These are phyloP conservation scores for Fusarium nurragi DNA, from an alignment of 2,329 filamentous ascomycete genomes.

Conservation along the genomic window DNA sequence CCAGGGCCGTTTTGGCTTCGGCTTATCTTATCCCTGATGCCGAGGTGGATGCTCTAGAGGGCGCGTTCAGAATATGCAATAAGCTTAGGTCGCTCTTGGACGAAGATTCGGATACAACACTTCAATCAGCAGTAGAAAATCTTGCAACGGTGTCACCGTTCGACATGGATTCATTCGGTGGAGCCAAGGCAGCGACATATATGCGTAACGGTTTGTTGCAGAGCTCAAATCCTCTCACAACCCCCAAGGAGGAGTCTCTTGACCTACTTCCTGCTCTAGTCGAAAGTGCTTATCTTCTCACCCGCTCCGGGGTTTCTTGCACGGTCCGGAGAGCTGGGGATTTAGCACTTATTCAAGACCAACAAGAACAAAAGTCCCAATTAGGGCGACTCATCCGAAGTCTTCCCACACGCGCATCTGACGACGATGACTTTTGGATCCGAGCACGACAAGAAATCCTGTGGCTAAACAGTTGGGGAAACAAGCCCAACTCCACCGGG, in stretches of 20 bases:
- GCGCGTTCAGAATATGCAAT: slow-evolving; percentile 67
- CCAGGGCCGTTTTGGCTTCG: slow-evolving; percentile 72
- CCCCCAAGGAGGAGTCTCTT: slow-evolving; percentile 64
- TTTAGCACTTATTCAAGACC: slow-evolving; percentile 70
- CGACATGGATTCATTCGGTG: slow-evolving; percentile 34
- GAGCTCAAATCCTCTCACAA: slow-evolving; percentile 71
- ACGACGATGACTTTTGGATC: slow-evolving; percentile 72
- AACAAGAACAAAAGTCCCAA: slow-evolving; percentile 70
- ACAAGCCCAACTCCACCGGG: slow-evolving; percentile 47
- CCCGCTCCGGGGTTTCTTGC: slow-evolving; percentile 59
- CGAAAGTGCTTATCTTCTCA: slow-evolving; percentile 67
- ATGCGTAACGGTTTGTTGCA: slow-evolving; percentile 61
- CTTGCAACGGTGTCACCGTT: slow-evolving; percentile 53
- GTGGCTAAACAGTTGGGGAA: slow-evolving; percentile 79
- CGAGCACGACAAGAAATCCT: slow-evolving; percentile 70
- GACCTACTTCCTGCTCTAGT: slow-evolving; percentile 71
- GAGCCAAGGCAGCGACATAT: slow-evolving; percentile 43
- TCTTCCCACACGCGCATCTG: slow-evolving; percentile 59
- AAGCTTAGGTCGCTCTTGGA: slow-evolving; percentile 67
- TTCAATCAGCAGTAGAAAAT: slow-evolving; percentile 59
- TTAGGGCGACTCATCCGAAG: slow-evolving; percentile 67
- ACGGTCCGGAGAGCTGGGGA: slow-evolving; percentile 67
- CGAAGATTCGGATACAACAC: slow-evolving; percentile 63
- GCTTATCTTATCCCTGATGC: slow-evolving; percentile 73
- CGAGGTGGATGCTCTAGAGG: slow-evolving; percentile 65